Base-by-base conservation (phyloP, 2,329 filamentous ascomycete genomes). In the Trematosphaeria pertusa region DNA sequence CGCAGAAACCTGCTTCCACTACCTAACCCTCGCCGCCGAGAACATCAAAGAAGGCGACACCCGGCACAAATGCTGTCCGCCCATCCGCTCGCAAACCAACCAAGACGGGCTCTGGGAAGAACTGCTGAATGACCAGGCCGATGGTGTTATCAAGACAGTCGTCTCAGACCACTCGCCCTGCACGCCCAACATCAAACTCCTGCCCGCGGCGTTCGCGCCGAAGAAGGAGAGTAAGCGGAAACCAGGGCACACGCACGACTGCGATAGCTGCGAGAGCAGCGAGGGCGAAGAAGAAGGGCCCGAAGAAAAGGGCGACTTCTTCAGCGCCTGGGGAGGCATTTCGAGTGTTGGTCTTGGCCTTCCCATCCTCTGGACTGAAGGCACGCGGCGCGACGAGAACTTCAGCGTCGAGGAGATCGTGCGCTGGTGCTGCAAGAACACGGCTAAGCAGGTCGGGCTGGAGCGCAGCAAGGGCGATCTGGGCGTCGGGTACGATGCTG, bases 121-220 rank as follows among this genome's bases (percentile, higher is more conserved):
- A 73, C 78, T 99, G 7, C 45, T 67, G 0, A 62, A 67, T 49
- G 69, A 72, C 41, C 56, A 61, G 12, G 71, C 55, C 58, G 86
- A 92, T 62, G 90, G 90, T 8, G 90, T 95, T 56, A 92, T 99
- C 71, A 83, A 86, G 65, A 97, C 94, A 0, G 83, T 99, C 21
- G 94, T 99, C 2, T 95, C 89, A 0, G 94, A 97, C 68, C 94
- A 99, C 78, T 96, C 90, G 4, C 94, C 94, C 5, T 97, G 94
- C 78, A 97, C 94, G 3, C 93, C 94, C 0, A 87, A 96, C 67
- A 81, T 99, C 43, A 99, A 99, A 73, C 82, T 96, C 14, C 82
- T 97, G 0, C 92, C 93, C 0, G 72, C 80, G 1, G 82, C 87
- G 57, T 79, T 94, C n/a, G 83, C 79, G 12, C 78, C 79, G 28